Evolutionary conservation across 2,329 filamentous ascomycete species (phyloP), one percentile per base, ranked within the genome.

Genomic region (Sarocladium brachiariae): DNA sequence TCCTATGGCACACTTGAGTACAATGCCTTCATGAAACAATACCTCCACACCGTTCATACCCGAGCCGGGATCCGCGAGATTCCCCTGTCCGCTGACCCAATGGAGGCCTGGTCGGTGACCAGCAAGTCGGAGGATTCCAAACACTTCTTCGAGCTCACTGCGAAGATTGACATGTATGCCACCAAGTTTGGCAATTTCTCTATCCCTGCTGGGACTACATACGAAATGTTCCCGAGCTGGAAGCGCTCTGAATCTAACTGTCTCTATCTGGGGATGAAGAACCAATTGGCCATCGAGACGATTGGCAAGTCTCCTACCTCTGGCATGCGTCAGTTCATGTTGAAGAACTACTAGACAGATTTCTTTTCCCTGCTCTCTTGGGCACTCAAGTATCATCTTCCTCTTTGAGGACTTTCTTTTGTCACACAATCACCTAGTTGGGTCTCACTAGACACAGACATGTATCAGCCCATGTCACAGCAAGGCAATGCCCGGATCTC

Each of bases 141-240:
- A 23, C 51, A 52, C 51, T 49, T 31, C 24, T 52, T 52, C 25
- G 25, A 41, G 35, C 14, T 50, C 41, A 37, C n/a, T 7, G 35
- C 51, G 7, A 33, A 30, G 16, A 8, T 21, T 14, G 19, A 33
- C 37, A 19, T 52, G 33, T 14, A 13, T 13, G 48, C 31, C 50
- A 51, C 16, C 16, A 41, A 41, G 16, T 24, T 41, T 19, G 18
- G 10, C 16, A n/a, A n/a, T 8, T 19, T 41, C 9, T 9, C 16
- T 9, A 41, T 41, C 38, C n/a, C n/a, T 4, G 19, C n/a, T 8
- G 38, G 19, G 6, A 41, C 9, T 9, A 41, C n/a, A 7, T 41
- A 23, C 38, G 19, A 19, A 21, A 7, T 41, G 18, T 41, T 41
- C 18, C 38, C 38, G 4, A 21, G 16, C 7, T 41, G 38, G 18